Percentiles rank a stretch among this genome's conserved stretches.
These are phyloP conservation scores for Aspergillus carlsbadensis DNA, from an alignment of 495 filamentous ascomycete genomes.

Conservation along the genomic window DNA sequence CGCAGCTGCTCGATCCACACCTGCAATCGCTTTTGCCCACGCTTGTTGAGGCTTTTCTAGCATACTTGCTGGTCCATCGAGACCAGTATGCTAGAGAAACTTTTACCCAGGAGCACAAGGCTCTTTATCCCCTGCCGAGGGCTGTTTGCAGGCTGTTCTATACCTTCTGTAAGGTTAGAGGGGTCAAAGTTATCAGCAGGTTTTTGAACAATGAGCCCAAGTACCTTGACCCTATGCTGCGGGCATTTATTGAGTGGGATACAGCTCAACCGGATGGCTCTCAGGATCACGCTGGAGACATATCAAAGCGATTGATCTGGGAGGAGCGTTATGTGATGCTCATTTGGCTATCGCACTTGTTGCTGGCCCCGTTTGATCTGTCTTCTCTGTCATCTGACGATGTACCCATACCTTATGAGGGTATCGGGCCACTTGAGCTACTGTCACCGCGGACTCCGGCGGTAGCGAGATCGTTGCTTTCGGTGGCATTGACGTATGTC, in stretches of 20 bases:
- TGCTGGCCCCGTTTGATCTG: slow-evolving; percentile 92
- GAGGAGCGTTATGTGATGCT: slow-evolving; percentile 86
- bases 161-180: slow-evolving; percentile 90
- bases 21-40: slow-evolving; percentile 70
- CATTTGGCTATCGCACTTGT: slow-evolving; percentile 88
- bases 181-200: slow-evolving; percentile 84
- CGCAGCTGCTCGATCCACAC: slow-evolving; percentile 91
- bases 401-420: slow-evolving; percentile 32
- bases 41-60: slow-evolving; percentile 71
- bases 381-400: slow-evolving; percentile 71
- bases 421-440: slow-evolving; percentile 19
- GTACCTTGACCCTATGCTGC: slow-evolving; percentile 74
- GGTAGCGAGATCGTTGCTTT: slow-evolving; percentile 68
- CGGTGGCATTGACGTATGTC: slow-evolving; percentile 69
- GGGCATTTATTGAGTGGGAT: slow-evolving; percentile 59
- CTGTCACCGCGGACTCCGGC: slow-evolving; percentile 54
- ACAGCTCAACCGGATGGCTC: slow-evolving; percentile 13
- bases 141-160: slow-evolving; percentile 80
- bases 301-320: slow-evolving; percentile 58
- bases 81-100: slow-evolving; percentile 36
- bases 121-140: slow-evolving; percentile 56
- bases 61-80: slow-evolving; percentile 52
- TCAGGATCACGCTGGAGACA: slow-evolving; percentile 11
- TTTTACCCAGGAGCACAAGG: slow-evolving; percentile 31
- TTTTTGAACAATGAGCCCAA: slow-evolving; percentile 88